Conservation (phyloP, 1,284 basidiomycete species). For the Heterobasidion parviporum region DNA sequence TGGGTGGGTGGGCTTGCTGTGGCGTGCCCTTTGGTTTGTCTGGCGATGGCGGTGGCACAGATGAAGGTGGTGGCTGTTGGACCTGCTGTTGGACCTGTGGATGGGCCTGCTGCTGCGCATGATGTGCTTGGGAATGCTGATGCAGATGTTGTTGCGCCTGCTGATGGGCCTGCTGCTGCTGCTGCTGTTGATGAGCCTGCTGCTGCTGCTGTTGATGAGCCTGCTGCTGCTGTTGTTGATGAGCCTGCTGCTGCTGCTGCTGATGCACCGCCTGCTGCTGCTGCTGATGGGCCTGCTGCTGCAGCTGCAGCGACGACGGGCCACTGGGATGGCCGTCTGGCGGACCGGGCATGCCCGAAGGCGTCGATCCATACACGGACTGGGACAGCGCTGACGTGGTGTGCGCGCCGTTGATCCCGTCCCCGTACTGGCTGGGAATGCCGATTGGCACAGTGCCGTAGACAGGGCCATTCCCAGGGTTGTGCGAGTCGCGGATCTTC, state of each 20-base stretch:
- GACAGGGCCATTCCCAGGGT: conserved; percentile 5
- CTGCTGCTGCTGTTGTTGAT: not conserved
- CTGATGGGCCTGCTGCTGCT: not conserved
- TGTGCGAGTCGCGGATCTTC: conserved; percentile 32
- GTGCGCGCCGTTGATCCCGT: not conserved
- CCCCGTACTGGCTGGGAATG: not conserved
- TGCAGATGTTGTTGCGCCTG: conserved; percentile 2
- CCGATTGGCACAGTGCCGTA: not conserved
- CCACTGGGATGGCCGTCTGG: not conserved
- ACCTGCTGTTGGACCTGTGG: conserved; percentile 38
- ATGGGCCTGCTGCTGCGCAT: conserved; percentile 19
- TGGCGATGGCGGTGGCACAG: conserved; percentile 15
- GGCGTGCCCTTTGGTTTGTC: conserved; percentile 32
- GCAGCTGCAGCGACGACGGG: not conserved
- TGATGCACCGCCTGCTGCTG: not conserved
- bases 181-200: not conserved
- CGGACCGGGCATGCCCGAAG: not conserved
- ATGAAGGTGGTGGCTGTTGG: not conserved
- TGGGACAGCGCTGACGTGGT: not conserved
- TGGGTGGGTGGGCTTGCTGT: conserved; percentile 26
- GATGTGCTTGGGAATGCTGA: not conserved
- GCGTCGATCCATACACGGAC: not conserved
- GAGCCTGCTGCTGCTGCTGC: not conserved
- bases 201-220: not conserved
- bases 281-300: not conserved